Evolutionary conservation across 495 filamentous ascomycete genomes (phyloP), one percentile per base, ranked within the genome.

Genomic region (Hypoxylon lienhwacheense): DNA sequence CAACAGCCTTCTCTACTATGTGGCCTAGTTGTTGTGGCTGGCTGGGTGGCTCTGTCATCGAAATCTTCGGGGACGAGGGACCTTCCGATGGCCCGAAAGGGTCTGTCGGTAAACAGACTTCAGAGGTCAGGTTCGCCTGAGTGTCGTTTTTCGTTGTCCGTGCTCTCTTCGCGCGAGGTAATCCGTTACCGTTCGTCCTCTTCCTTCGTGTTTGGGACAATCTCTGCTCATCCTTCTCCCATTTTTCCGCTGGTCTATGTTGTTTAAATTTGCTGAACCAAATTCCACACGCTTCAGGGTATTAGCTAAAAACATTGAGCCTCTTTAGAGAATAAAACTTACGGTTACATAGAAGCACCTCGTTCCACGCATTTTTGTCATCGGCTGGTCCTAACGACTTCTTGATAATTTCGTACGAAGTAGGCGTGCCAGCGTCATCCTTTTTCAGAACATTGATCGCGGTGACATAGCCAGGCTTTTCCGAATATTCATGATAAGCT

Each of bases 311-410:
- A 49, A 12, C 3, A 16, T 26, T 28, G 8, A n/a, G 41, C 5
- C 6, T 11, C 10, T 11, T 16, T 34, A 14, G 22, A 2, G 22
- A 37, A 10, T 20, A 29, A 10, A 29, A 81, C 84, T 82, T 73
- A 87, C 84, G 91, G 71, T 98, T 98, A 75, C 93, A 98, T 17
- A 97, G 79, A 14, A 88, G 73, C 21, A 90, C 75, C 47, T 86
- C 81, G 7, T 73, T 78, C 71, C 83, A 95, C 10, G 77, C 78
- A 21, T 80, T 77, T 59, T 85, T 84, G 24, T 76, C 76, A 25
- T 88, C 84, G 7, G 22, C 66, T 5, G 70, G 63, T 5, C 71
- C 75, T 1, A 90, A 68, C n/a, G 76, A 81, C 71, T 90, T 92
- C 73, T 93, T 95, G 70, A 88, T 82, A 14, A 90, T 69, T 43